phyloP scores from a whole-genome alignment of 371 early-diverging fungal species.

The Syncephalis plumigaleata region DNA sequence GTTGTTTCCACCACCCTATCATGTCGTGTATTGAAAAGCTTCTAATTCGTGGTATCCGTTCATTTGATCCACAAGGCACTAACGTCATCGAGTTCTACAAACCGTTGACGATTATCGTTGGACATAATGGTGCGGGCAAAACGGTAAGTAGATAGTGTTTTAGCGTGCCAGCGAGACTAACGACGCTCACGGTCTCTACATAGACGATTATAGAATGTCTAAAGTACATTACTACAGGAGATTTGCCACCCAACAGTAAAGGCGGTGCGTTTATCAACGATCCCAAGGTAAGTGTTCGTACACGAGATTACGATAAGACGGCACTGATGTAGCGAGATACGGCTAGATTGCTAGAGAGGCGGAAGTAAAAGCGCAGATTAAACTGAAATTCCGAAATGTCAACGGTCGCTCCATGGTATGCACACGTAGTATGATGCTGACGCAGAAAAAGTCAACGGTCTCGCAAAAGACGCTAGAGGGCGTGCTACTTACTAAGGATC shows the following conservation, averaged over 20 bases:
- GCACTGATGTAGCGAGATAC: neutral
- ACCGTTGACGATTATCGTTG: slow-evolving; percentile 97
- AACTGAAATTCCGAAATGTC: slow-evolving; percentile 71
- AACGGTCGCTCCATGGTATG: slow-evolving; percentile 56
- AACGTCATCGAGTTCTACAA: slow-evolving; percentile 77
- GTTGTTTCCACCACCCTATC: too few species aligned
- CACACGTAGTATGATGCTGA: slow-evolving; percentile 62
- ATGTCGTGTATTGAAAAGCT: slow-evolving; percentile 70
- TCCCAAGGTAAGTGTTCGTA: slow-evolving; percentile 53
- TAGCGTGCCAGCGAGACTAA: neutral
- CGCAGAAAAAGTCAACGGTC: slow-evolving; percentile 39
- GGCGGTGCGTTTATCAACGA: slow-evolving; percentile 95
- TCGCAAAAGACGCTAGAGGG: slow-evolving; percentile 82
- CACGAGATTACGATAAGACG: neutral
- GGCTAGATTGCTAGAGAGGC: slow-evolving; percentile 53
- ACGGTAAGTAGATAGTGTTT: slow-evolving; percentile 30
- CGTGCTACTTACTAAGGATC: slow-evolving; percentile 37
- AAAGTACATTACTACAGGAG: slow-evolving; percentile 96
- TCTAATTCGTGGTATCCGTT: slow-evolving; percentile 84
- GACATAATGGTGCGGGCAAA: slow-evolving; percentile 97
- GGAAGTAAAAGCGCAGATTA: slow-evolving; percentile 92
- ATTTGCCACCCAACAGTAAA: slow-evolving; percentile 85
- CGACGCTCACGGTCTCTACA: neutral
- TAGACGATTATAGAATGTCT: slow-evolving; percentile 96
- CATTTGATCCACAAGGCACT: slow-evolving; percentile 73